These are phyloP conservation scores for Xylariaceae sp. DNA, from an alignment of 2,329 filamentous ascomycete species.

Conservation along the genomic window DNA sequence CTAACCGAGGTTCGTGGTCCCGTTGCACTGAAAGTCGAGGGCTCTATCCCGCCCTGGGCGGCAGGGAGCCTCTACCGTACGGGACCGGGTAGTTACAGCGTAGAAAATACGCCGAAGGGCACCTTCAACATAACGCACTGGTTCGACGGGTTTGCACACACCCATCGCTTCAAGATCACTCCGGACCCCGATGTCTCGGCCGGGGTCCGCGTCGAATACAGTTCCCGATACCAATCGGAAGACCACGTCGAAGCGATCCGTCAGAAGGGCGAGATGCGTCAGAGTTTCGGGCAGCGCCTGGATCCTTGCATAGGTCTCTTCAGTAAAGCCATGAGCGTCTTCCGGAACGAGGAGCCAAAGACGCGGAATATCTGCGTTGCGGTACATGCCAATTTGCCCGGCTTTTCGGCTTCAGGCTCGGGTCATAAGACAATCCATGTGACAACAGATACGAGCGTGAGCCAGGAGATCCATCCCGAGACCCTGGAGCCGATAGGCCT, in stretches of 20 bases:
- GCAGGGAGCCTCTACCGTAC: constrained; percentile 70
- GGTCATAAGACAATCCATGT: constrained; percentile 44
- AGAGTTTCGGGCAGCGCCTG: constrained; percentile 64
- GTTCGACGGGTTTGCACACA: constrained; percentile 73
- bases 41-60: constrained; percentile 64
- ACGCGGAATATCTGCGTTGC: constrained; percentile 61
- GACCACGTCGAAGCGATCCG: constrained; percentile 56
- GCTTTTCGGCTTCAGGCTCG: constrained; percentile 34
- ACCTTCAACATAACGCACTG: constrained; percentile 63
- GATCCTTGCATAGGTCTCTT: constrained; percentile 73
- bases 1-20: constrained; percentile 61
- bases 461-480: constrained; percentile 61
- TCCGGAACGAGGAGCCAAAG: constrained; percentile 33
- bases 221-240: constrained; percentile 64
- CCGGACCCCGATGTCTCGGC: constrained; percentile 27
- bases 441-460: constrained; percentile 49
- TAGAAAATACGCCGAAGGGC: constrained; percentile 55
- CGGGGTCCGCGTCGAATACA: constrained; percentile 55
- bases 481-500: constrained; percentile 68
- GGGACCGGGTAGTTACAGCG: constrained; percentile 60
- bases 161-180: constrained; percentile 67
- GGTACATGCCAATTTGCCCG: constrained; percentile 59
- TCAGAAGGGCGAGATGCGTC: constrained; percentile 50
- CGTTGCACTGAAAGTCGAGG: constrained; percentile 57
- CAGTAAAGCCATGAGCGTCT: constrained; percentile 62